Evolutionary conservation across 768 basidiomycete species (phyloP), one percentile per base, ranked within the genome.

Genomic region (Leccinum olivaceopallidum): DNA sequence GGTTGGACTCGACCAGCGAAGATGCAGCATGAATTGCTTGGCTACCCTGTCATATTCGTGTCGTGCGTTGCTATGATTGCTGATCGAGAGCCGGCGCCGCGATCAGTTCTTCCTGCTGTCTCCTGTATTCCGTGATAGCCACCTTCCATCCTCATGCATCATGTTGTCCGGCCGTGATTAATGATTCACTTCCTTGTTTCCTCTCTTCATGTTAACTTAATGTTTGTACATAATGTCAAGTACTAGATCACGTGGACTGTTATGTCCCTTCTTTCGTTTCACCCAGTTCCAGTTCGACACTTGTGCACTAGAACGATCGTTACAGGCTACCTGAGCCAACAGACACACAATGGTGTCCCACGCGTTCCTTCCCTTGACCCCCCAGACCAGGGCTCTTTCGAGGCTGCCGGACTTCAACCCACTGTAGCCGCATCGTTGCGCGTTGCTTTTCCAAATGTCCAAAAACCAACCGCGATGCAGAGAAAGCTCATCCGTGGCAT

Each of bases 401-500:
- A 81, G 68, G 76, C 77, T 18, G 74, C 85, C 6, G 87, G 87
- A 20, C 73, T 91, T 24, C 77, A 79, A 55, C 74, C 77, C 18
- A 67, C 75, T 28, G 77, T 89, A 34, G 78, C 80, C 12, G 67
- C 77, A 26, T 83, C 84, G 5, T 69, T 90, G 51, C 76, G 75
- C 37, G 69, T 68, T 14, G 87, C 88, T 16, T 92, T 90, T 72
- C 89, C 89, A 2, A 76, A 79, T 56, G 78, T 91, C 30, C 70
- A 74, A 60, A 59, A 71, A 39, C 88, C 89, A 4, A 92, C 90
- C 0, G 71, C 75, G 13, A 80, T 81, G 34, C 90, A 92, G 69
- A 75, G 71, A 48, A 75, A 76, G 55, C 82, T 91, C 56, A 86
- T 92, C 59, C 82, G 83, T 4, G 88, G 85, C 18, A 77, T 90